phyloP scores from a whole-genome alignment of 1,284 basidiomycete genomes.

The Phellinidium pouzarii region DNA sequence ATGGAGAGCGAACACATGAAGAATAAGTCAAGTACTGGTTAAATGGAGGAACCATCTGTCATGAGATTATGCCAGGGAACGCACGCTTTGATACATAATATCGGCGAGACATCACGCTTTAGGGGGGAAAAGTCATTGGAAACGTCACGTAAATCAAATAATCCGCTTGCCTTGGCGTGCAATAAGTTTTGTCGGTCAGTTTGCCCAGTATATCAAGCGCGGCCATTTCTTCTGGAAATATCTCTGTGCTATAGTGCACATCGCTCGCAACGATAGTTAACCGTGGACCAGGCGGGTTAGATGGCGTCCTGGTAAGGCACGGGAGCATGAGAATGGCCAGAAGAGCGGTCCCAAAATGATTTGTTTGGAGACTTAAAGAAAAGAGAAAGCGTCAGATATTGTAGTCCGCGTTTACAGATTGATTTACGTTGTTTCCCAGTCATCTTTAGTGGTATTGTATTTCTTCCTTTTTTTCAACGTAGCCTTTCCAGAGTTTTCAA shows the following conservation, averaged over 20 bases:
- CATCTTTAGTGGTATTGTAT: no score
- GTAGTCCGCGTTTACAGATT: no score
- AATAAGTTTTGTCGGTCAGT: constrained; percentile 29
- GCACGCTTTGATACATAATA: constrained; percentile 32
- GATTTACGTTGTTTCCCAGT: constrained; percentile 35
- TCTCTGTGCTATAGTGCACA: constrained; percentile 27
- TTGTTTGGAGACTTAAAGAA: constrained; percentile 3
- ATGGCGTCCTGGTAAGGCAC: constrained; percentile 27
- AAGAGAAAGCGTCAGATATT: no score
- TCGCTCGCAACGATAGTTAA: constrained; percentile 35
- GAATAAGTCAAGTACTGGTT: constrained; percentile 37
- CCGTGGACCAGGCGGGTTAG: constrained; percentile 26
- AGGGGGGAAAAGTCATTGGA: constrained; percentile 11
- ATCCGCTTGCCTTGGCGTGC: constrained; percentile 23
- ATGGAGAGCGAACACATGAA: constrained; percentile 35
- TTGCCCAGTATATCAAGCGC: constrained; percentile 27
- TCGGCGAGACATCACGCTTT: constrained; percentile 21
- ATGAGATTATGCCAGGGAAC: constrained; percentile 11
- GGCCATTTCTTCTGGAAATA: constrained; percentile 25
- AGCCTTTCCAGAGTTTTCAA: constrained; percentile 33
- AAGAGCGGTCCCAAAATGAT: constrained; percentile 32
- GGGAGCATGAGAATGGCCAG: constrained; percentile 38
- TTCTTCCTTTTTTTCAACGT: constrained; percentile 24
- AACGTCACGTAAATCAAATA: constrained; percentile 12
- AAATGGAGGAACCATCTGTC: neutral